These are phyloP conservation scores for Xylaria curta DNA, from an alignment of 495 filamentous ascomycete species.

Conservation along the genomic window DNA sequence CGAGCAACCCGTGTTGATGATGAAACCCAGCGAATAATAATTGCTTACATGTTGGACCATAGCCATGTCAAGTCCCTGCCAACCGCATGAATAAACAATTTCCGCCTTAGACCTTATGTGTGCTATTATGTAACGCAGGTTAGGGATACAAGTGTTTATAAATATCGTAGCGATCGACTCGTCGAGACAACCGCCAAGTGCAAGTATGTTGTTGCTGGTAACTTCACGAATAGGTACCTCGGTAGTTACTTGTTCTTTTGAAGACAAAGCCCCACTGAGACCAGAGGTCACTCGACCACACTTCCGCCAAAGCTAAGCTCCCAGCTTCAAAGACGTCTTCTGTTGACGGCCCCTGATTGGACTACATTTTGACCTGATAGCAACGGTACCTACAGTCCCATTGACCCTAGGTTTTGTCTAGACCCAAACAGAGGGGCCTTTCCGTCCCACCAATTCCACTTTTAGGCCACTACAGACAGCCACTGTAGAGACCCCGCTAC, in stretches of 20 bases:
- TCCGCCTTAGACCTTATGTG: background rate
- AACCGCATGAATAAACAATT: conserved; percentile 27
- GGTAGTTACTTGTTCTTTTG: background rate
- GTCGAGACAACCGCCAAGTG: background rate
- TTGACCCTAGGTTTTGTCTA: conserved; percentile 12
- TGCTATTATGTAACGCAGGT: background rate
- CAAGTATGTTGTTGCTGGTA: background rate
- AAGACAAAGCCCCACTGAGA: conserved; percentile 2
- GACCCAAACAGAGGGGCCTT: background rate
- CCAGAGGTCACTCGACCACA: conserved; percentile 23
- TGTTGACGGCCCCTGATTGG: conserved; percentile 2
- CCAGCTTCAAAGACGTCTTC: background rate
- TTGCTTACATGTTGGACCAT: background rate
- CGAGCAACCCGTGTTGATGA: background rate
- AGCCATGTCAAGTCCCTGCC: conserved; percentile 6
- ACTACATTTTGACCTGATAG: background rate
- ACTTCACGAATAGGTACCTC: background rate
- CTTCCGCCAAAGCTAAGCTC: background rate
- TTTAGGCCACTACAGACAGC: background rate
- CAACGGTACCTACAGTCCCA: no score
- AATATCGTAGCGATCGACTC: conserved; percentile 6
- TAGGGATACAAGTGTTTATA: background rate
- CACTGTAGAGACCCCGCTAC: conserved; percentile 23
- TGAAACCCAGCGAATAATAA: background rate
- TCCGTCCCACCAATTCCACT: conserved; percentile 9